These are phyloP conservation scores for Umbilicus rupestris DNA, from an alignment of 164 flowering plant species.

Conservation along the genomic window DNA sequence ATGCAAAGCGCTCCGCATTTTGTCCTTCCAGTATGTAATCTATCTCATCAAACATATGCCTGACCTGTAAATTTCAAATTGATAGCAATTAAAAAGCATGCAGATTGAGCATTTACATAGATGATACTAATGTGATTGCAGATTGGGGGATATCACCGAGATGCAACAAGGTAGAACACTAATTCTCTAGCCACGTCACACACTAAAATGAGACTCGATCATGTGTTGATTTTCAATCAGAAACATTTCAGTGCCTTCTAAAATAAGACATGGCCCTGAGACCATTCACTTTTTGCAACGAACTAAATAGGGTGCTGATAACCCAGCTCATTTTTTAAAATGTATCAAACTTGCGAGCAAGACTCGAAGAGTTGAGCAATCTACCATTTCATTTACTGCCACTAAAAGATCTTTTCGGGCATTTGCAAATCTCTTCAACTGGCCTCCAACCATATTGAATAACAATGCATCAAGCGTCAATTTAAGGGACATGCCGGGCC, in stretches of 20 bases:
- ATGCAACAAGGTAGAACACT: neutral
- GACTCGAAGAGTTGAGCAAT: constrained; percentile 11
- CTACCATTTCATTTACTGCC: constrained; percentile 94
- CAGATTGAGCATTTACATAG: neutral
- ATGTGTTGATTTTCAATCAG: neutral
- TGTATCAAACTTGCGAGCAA: neutral
- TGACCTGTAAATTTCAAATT: constrained; percentile 65
- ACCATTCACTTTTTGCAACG: neutral
- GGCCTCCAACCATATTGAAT: constrained; percentile 93
- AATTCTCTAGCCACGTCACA: neutral
- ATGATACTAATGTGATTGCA: neutral
- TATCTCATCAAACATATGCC: constrained; percentile 98
- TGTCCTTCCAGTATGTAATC: constrained; percentile 83
- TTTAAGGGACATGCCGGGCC: constrained; percentile 78
- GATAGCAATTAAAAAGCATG: constrained; percentile 23
- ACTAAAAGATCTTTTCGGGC: constrained; percentile 86
- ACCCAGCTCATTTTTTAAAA: neutral
- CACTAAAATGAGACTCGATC: neutral
- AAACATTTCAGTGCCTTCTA: neutral
- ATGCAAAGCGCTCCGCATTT: constrained; percentile 95
- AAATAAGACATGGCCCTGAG: neutral
- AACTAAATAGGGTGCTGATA: neutral
- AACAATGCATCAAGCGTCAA: constrained; percentile 90
- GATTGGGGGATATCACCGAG: neutral
- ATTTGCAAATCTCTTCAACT: constrained; percentile 84